Percentiles rank a stretch among this genome's conserved stretches.
Evolutionary conservation across 352 stramenopile species (phyloP).

Genomic region (Pythium coloratum): DNA sequence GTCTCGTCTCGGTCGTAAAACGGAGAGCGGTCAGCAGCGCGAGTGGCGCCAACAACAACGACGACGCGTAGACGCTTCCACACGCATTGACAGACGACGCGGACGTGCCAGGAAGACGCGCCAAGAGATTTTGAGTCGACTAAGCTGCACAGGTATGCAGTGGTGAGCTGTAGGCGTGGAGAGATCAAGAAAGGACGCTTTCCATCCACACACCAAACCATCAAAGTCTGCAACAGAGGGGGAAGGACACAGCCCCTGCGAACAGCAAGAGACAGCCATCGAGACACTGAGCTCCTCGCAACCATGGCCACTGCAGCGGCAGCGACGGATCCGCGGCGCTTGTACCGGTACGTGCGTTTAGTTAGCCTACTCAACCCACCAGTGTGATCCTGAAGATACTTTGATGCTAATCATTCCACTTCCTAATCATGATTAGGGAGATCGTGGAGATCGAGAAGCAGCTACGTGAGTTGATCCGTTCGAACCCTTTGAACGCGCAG

Average conservation of each 20-base stretch:
- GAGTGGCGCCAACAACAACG: background rate
- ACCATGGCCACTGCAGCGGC: background rate
- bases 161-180: constrained; percentile 5
- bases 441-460: constrained; percentile 73
- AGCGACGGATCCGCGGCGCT: constrained; percentile 29
- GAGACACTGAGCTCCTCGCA: background rate
- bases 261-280: background rate
- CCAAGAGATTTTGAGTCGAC: background rate
- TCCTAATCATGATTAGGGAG: constrained; percentile 38
- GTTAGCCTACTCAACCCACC: background rate
- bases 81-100: background rate
- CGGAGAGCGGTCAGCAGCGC: background rate
- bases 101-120: background rate
- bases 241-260: background rate
- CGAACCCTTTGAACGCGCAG: constrained; percentile 59
- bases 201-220: background rate
- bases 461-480: constrained; percentile 65
- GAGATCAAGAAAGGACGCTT: background rate
- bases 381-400: background rate
- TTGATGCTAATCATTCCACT: background rate
- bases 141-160: background rate
- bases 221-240: background rate
- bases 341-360: constrained; percentile 36
- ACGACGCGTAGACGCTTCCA: background rate
- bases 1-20: constrained; percentile 1